These are phyloP conservation scores for Aspergillus fumigatus DNA, from an alignment of 2,329 filamentous ascomycete genomes.

Conservation along the genomic window DNA sequence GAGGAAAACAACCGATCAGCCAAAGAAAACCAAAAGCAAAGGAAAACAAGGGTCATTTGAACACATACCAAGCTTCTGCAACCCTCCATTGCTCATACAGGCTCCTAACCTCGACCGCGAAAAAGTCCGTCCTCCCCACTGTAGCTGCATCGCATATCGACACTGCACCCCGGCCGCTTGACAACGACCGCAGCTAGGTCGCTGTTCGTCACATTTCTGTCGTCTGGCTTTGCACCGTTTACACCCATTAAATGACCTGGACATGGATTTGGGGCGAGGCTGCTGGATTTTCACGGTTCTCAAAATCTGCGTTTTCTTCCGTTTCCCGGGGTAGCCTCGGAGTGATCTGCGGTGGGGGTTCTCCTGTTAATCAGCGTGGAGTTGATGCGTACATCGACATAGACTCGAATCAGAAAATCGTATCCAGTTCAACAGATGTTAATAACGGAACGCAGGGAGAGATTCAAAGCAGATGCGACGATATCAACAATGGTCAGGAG, in stretches of 20 bases:
- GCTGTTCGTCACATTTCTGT: slow-evolving; percentile 44
- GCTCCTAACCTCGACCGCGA: slow-evolving; percentile 37
- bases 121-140: slow-evolving; percentile 41
- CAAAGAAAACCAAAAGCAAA: background rate
- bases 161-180: slow-evolving; percentile 34
- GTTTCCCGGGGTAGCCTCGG: background rate
- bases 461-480: background rate
- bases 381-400: background rate
- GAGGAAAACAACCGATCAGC: background rate
- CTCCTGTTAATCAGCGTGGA: background rate
- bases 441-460: background rate
- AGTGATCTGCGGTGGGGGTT: background rate
- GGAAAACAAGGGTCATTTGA: background rate
- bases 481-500: background rate
- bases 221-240: slow-evolving; percentile 42
- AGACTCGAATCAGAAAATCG: background rate
- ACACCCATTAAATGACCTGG: slow-evolving; percentile 42
- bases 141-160: slow-evolving; percentile 39
- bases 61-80: slow-evolving; percentile 33
- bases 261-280: slow-evolving; percentile 23
- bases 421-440: background rate
- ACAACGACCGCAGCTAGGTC: slow-evolving; percentile 39
- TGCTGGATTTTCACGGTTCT: background rate
- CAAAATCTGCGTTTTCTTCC: background rate
- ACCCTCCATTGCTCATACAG: slow-evolving; percentile 30